A percentile compares a stretch with the other conserved stretches of the same genome.
Conservation (phyloP, 306 rosid genomes). For the Spatholobus suberectus region DNA sequence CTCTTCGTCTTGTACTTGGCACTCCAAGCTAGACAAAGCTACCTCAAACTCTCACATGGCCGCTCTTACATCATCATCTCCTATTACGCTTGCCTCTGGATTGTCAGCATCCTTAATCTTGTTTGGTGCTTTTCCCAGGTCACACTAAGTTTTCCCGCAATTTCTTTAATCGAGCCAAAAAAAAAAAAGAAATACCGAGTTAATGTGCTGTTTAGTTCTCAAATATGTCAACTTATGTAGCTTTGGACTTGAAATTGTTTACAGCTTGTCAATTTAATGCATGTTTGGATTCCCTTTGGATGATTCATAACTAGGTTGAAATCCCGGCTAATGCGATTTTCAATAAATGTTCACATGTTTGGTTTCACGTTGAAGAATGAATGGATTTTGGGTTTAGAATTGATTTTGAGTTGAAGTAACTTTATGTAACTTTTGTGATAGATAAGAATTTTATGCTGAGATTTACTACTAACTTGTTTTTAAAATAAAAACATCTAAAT, state of each 20-base stretch:
- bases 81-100: slow-evolving; percentile 52
- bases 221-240: neutral
- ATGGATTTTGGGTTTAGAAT: neutral
- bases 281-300: neutral
- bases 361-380: neutral
- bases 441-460: neutral
- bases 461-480: neutral
- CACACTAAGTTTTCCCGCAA: neutral
- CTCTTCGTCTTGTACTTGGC: slow-evolving; percentile 53
- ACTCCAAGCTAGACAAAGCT: slow-evolving; percentile 48
- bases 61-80: slow-evolving; percentile 54
- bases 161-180: neutral
- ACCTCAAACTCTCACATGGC: slow-evolving; percentile 45
- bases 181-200: neutral
- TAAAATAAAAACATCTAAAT: neutral
- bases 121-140: slow-evolving; percentile 94
- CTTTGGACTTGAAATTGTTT: neutral
- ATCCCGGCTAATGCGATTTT: neutral
- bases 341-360: neutral
- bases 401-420: neutral
- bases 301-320: neutral
- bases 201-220: neutral
- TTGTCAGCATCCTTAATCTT: slow-evolving; percentile 56
- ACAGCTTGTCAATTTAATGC: neutral
- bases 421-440: neutral